phyloP scores from a whole-genome alignment of 495 filamentous ascomycete species.

The Astrothelium subdiscretum region DNA sequence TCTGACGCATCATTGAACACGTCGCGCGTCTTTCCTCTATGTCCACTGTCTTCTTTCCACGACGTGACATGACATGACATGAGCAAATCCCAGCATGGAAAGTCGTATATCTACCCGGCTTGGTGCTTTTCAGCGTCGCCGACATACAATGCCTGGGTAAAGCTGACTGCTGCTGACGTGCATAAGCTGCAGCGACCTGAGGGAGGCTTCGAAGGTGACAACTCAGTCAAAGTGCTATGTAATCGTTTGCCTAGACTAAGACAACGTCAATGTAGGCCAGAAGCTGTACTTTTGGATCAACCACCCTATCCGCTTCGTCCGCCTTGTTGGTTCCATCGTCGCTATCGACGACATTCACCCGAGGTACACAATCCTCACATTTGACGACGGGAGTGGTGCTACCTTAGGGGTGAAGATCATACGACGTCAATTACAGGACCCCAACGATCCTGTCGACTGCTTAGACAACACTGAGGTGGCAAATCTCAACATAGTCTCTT shows the following conservation, averaged over 20 bases:
- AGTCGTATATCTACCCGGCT: slow-evolving; percentile 56
- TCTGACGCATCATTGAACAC: neutral
- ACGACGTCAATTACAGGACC: neutral
- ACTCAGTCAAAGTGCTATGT: neutral
- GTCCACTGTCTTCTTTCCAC: neutral
- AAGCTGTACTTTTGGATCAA: slow-evolving; percentile 70
- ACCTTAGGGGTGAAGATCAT: slow-evolving; percentile 51
- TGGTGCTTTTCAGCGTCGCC: slow-evolving; percentile 78
- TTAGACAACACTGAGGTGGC: slow-evolving; percentile 22
- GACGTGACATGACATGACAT: slow-evolving; percentile 35
- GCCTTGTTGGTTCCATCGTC: slow-evolving; percentile 63
- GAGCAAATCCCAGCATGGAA: slow-evolving; percentile 25
- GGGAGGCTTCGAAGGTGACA: slow-evolving; percentile 54
- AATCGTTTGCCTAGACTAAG: neutral
- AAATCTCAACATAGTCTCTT: slow-evolving; percentile 14
- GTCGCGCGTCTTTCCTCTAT: neutral
- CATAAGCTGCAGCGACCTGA: slow-evolving; percentile 40
- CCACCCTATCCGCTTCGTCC: slow-evolving; percentile 82
- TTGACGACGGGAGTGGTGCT: slow-evolving; percentile 80
- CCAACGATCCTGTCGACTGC: slow-evolving; percentile 15
- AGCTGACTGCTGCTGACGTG: slow-evolving; percentile 60
- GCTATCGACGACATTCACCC: slow-evolving; percentile 52
- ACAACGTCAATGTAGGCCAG: slow-evolving; percentile 39
- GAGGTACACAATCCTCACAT: slow-evolving; percentile 48
- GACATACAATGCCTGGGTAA: slow-evolving; percentile 75